Conservation (phyloP, 2,329 filamentous ascomycete genomes). For the Phyllosticta citribraziliensis region DNA sequence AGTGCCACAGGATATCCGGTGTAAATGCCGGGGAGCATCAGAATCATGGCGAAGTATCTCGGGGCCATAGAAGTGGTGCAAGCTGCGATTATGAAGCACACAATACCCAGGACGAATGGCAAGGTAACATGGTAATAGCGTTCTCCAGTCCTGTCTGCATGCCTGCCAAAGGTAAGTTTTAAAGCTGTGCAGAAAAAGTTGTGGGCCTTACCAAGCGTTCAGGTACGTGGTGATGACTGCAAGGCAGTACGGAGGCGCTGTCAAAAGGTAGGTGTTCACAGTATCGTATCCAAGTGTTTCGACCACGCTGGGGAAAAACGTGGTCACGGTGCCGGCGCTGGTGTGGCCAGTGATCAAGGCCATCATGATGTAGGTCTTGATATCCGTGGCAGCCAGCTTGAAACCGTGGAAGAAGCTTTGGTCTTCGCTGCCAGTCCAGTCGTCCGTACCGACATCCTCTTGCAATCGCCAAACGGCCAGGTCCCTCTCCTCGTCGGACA, state of each 20-base stretch:
- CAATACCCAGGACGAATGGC: slow-evolving; percentile 52
- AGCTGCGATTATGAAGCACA: slow-evolving; percentile 58
- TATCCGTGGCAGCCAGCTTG: slow-evolving; percentile 29
- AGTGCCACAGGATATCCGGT: slow-evolving; percentile 52
- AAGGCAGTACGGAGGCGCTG: slow-evolving; percentile 45
- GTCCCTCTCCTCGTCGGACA: slow-evolving; percentile 30
- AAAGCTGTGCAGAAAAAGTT: not conserved
- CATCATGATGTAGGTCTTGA: slow-evolving; percentile 32
- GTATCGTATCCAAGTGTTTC: slow-evolving; percentile 34
- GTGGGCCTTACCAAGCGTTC: slow-evolving; percentile 45
- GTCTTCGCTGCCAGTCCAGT: slow-evolving; percentile 26
- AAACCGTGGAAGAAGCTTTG: slow-evolving; percentile 31
- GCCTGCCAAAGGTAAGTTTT: slow-evolving; percentile 18
- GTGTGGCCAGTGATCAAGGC: slow-evolving; percentile 31
- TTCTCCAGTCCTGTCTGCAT: slow-evolving; percentile 62
- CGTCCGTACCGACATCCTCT: slow-evolving; percentile 31
- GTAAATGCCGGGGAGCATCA: slow-evolving; percentile 57
- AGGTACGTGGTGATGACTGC: slow-evolving; percentile 51
- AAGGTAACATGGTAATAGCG: slow-evolving; percentile 58
- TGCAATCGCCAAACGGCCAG: slow-evolving; percentile 28
- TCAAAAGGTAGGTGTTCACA: slow-evolving; percentile 41
- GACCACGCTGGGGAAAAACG: slow-evolving; percentile 39
- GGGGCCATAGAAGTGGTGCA: slow-evolving; percentile 50
- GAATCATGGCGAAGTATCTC: slow-evolving; percentile 61
- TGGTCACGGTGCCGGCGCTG: slow-evolving; percentile 29